Evolutionary conservation across 768 basidiomycete species (phyloP).

Genomic region (Suillus spraguei): DNA sequence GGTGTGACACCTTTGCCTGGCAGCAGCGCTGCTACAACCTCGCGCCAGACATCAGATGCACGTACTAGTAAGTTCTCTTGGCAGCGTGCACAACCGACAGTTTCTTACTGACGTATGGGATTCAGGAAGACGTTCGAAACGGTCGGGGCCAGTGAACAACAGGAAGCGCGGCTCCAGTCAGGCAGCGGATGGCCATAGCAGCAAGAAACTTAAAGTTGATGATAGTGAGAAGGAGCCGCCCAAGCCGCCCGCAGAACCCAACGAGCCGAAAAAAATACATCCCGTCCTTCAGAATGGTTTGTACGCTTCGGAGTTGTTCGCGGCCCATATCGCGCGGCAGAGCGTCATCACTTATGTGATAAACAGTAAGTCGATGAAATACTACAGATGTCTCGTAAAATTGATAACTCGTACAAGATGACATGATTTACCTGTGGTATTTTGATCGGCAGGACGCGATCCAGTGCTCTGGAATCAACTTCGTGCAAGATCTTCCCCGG

Average conservation of each 20-base stretch:
- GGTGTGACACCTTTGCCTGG: background rate
- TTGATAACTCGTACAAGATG: constrained; percentile 6
- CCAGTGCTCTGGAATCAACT: constrained; percentile 17
- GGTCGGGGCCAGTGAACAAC: background rate
- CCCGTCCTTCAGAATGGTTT: constrained; percentile 5
- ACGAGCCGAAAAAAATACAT: background rate
- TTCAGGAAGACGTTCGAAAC: background rate
- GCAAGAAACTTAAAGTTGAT: background rate
- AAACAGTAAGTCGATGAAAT: background rate
- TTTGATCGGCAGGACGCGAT: constrained; percentile 11
- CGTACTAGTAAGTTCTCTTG: background rate
- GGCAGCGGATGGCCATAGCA: background rate
- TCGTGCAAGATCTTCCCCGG: constrained; percentile 17
- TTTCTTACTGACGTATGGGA: background rate
- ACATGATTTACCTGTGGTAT: constrained; percentile 8
- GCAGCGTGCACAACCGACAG: background rate
- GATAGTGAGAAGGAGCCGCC: background rate
- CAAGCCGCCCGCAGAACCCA: background rate
- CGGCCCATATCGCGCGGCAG: background rate
- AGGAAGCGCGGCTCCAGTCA: background rate
- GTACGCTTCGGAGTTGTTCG: constrained; percentile 8
- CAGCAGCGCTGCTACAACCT: background rate
- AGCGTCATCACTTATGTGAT: constrained; percentile 1
- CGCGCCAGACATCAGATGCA: background rate
- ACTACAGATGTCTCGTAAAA: background rate